Percentiles rank a stretch among this genome's conserved stretches.
Evolutionary conservation across 2,329 filamentous ascomycete species (phyloP).

Genomic region (Trichoderma sp.): DNA sequence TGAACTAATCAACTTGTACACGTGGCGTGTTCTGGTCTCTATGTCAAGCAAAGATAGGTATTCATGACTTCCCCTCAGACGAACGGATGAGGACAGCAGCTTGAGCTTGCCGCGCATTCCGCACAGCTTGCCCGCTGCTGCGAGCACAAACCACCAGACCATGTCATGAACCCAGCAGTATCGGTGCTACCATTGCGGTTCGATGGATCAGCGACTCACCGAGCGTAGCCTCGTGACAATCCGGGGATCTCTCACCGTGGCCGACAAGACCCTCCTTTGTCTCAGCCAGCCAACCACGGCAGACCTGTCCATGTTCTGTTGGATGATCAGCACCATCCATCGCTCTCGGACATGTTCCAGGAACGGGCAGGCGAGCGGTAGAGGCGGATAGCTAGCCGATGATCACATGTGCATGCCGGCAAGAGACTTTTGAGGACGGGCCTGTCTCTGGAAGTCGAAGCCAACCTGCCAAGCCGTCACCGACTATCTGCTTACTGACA

Average conservation of each 20-base stretch:
- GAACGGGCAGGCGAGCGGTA: constrained; percentile 16
- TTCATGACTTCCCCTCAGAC: not conserved
- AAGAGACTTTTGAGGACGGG: constrained; percentile 6
- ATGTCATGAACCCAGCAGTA: not conserved
- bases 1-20: not conserved
- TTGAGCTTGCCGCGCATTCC: not conserved
- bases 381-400: constrained; percentile 8
- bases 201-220: constrained; percentile 17
- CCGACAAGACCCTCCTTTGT: constrained; percentile 17
- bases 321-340: constrained; percentile 4
- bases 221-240: constrained; percentile 19
- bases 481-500: not conserved
- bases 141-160: too few relatives aligned
- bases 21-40: too few relatives aligned
- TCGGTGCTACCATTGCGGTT: not conserved
- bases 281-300: constrained; percentile 12
- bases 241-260: constrained; percentile 17
- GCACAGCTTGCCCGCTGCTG: too few relatives aligned
- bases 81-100: not conserved
- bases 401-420: constrained; percentile 16
- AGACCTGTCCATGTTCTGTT: not conserved
- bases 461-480: constrained; percentile 2
- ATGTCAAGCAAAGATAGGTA: not conserved
- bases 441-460: not conserved
- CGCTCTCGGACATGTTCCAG: constrained; percentile 14